phyloP scores from a whole-genome alignment of 352 stramenopile species.

The Discostella stelligera region DNA sequence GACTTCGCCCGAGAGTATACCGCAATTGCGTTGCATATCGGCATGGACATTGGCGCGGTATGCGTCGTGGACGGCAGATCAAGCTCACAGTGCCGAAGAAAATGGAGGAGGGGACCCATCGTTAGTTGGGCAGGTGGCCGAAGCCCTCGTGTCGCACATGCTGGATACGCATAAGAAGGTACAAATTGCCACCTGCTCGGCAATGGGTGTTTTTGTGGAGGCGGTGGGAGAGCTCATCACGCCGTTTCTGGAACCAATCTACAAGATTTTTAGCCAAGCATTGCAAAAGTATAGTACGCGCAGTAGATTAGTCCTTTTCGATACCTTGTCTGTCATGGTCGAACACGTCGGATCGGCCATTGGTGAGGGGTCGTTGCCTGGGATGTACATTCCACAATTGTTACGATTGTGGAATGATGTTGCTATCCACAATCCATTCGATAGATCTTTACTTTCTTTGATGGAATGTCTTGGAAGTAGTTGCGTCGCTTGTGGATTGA shows the following conservation, averaged over 20 bases:
- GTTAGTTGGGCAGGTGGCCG: slow-evolving; percentile 65
- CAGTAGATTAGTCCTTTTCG: slow-evolving; percentile 94
- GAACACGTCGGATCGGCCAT: slow-evolving; percentile 91
- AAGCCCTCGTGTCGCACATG: slow-evolving; percentile 88
- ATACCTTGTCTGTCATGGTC: slow-evolving; percentile 93
- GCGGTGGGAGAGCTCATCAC: slow-evolving; percentile 89
- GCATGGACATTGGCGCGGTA: slow-evolving; percentile 94
- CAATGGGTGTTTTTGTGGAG: slow-evolving; percentile 93
- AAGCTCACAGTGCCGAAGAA: slow-evolving; percentile 84
- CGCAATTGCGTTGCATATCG: slow-evolving; percentile 91
- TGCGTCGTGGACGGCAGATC: slow-evolving; percentile 89
- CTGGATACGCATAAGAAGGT: slow-evolving; percentile 92
- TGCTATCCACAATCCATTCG: slow-evolving; percentile 62
- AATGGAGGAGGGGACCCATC: slow-evolving; percentile 35
- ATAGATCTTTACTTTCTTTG: slow-evolving; percentile 69
- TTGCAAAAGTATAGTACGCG: slow-evolving; percentile 92
- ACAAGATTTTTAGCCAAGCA: slow-evolving; percentile 89
- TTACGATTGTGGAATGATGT: slow-evolving; percentile 89
- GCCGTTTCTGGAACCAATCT: slow-evolving; percentile 90
- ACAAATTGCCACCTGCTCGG: slow-evolving; percentile 91
- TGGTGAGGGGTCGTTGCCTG: slow-evolving; percentile 89
- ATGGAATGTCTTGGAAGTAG: slow-evolving; percentile 77
- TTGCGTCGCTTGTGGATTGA: slow-evolving; percentile 61
- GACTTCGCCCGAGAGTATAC: slow-evolving; percentile 65
- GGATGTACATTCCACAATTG: slow-evolving; percentile 91